phyloP scores from a whole-genome alignment of 768 basidiomycete genomes.

The Leccinum boreale region DNA sequence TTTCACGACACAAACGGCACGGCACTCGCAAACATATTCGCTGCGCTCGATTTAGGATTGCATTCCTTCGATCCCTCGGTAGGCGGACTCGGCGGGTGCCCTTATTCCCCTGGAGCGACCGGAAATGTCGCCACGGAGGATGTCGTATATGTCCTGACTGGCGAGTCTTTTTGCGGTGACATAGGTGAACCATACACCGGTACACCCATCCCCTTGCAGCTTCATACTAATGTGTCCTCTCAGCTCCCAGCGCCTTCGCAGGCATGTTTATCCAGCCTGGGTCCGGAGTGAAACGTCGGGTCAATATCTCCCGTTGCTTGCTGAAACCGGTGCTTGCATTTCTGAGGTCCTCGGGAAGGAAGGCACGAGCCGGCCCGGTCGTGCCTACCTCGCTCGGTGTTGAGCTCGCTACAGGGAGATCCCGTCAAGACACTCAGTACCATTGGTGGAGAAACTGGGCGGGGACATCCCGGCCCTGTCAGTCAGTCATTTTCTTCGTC shows the following conservation, averaged over 20 bases:
- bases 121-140: no score
- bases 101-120: slow-evolving; percentile 48
- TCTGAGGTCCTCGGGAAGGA: slow-evolving; percentile 59
- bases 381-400: no score
- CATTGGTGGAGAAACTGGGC: no score
- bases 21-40: slow-evolving; percentile 71
- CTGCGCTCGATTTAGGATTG: slow-evolving; percentile 69
- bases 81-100: slow-evolving; percentile 96
- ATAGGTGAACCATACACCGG: slow-evolving; percentile 32
- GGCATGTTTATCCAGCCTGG: no score
- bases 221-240: background rate
- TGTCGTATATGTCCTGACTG: no score
- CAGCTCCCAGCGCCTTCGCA: background rate
- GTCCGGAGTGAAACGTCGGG: slow-evolving; percentile 20
- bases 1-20: slow-evolving; percentile 92
- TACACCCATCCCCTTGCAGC: slow-evolving; percentile 1
- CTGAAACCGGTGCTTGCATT: slow-evolving; percentile 82
- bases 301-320: slow-evolving; percentile 56
- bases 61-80: slow-evolving; percentile 81
- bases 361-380: slow-evolving; percentile 73
- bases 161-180: slow-evolving; percentile 44
- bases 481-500: no score
- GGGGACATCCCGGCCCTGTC: no score
- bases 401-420: no score
- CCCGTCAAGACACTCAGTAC: no score